phyloP scores from a whole-genome alignment of 495 filamentous ascomycete genomes.

The Clavariopsis aquatica region DNA sequence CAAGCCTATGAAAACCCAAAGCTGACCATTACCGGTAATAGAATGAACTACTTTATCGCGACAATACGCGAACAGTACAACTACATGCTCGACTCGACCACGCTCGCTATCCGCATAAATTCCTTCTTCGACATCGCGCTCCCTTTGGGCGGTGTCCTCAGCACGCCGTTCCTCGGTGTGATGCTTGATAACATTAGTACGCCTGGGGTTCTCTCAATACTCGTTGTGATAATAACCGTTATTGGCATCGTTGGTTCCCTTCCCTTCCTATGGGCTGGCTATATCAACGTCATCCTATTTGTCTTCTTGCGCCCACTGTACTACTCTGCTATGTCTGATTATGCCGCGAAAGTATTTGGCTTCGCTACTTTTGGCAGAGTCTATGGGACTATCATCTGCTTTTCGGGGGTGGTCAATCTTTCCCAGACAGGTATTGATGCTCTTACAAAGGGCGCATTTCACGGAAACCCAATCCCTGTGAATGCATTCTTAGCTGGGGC shows the following conservation, averaged over 20 bases:
- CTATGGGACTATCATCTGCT: slow-evolving; percentile 86
- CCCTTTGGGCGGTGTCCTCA: slow-evolving; percentile 76
- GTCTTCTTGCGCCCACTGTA: slow-evolving; percentile 73
- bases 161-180: slow-evolving; percentile 82
- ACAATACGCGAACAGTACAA: slow-evolving; percentile 86
- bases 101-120: slow-evolving; percentile 67
- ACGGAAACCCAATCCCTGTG: slow-evolving; percentile 72
- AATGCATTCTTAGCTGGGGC: slow-evolving; percentile 65
- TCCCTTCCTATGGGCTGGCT: slow-evolving; percentile 66
- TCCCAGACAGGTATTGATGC: slow-evolving; percentile 78
- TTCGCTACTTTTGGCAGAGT: slow-evolving; percentile 92
- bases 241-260: slow-evolving; percentile 80
- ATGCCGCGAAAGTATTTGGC: slow-evolving; percentile 90
- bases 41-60: slow-evolving; percentile 96
- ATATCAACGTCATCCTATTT: slow-evolving; percentile 77
- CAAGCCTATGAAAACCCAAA: not conserved
- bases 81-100: slow-evolving; percentile 62
- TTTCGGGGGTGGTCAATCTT: slow-evolving; percentile 83
- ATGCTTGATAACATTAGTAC: slow-evolving; percentile 78
- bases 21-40: not conserved
- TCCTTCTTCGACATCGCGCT: slow-evolving; percentile 83
- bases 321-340: slow-evolving; percentile 78
- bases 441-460: slow-evolving; percentile 70
- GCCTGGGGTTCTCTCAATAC: slow-evolving; percentile 64
- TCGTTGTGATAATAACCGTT: slow-evolving; percentile 68